Evolutionary conservation across 73 alveolate genomes (phyloP), one percentile per base, ranked within the genome.

Genomic region (Vitrella brassicaformis): DNA sequence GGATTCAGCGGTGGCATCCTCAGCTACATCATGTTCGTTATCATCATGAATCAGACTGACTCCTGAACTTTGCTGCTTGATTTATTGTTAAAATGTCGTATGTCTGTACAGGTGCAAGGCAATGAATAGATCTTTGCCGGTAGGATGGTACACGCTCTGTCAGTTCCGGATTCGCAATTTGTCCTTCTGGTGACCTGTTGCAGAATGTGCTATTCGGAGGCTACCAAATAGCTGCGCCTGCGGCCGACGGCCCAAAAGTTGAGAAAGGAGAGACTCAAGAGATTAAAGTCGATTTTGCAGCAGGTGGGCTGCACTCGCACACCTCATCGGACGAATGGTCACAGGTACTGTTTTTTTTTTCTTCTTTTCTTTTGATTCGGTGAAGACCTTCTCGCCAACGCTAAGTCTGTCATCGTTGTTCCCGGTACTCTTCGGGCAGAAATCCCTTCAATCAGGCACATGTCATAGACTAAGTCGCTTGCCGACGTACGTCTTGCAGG

Each of bases 1-100:
- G 94, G 94, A 56, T 88, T 67, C 71, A 67, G 76, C 66, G 83
- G 83, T 39, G 56, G 22, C 22, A 39, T 39, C 56, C 56, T 39
- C 56, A 8, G 22, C 56, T 14, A 39, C 14, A 39, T 39, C 56
- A 39, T 39, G 56, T 39, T n/a, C n/a, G n/a, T n/a, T n/a, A n/a
- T n/a, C n/a, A n/a, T n/a, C n/a, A n/a, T n/a, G n/a, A n/a, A n/a
- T n/a, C n/a, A n/a, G n/a, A n/a, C n/a, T n/a, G n/a, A n/a, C n/a
- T n/a, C n/a, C n/a, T n/a, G n/a, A n/a, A n/a, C n/a, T n/a, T n/a
- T n/a, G n/a, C n/a, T n/a, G n/a, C n/a, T n/a, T n/a, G n/a, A n/a
- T n/a, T n/a, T n/a, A n/a, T n/a, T n/a, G n/a, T n/a, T n/a, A n/a
- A n/a, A n/a, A n/a, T n/a, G n/a, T n/a, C n/a, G n/a, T n/a, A n/a